Evolutionary conservation across 2,329 filamentous ascomycete genomes (phyloP), one percentile per base, ranked within the genome.

Genomic region (Aspergillus ochraceoroseus): DNA sequence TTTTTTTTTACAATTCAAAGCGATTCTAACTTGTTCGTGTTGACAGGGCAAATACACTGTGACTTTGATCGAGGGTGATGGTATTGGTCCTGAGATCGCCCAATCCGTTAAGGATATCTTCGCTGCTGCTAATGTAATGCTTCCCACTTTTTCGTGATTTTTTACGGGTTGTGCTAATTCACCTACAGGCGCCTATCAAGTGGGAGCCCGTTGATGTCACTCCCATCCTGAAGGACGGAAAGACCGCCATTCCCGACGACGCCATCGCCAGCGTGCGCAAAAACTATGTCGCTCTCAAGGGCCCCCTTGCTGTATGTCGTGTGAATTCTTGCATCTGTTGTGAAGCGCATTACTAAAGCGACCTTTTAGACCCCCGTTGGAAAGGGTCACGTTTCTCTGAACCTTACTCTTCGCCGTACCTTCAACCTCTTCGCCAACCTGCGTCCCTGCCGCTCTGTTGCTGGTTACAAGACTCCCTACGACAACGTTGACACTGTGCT

Each of bases 361-460:
- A 30, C 38, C 7, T 17, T 37, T 33, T 53, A 89, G 79, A 98
- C 92, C 3, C 92, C 92, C 52, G 81, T 98, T 62, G 92, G 94
- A 70, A 98, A 96, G 78, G 92, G 92, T 63, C 92, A 98, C 74
- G 90, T 98, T 67, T 96, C 92, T 44, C 86, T 98, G 57, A 98
- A 98, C 79, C 77, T 98, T 54, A 98, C 92, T 46, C 88, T 98
- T 61, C 90, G 92, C 66, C 85, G 92, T 65, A 98, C 94, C 51
- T 98, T 98, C 77, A 98, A 98, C 78, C 88, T 98, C 61, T 98
- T 98, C 71, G 94, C 92, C 74, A 98, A 98, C 76, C 79, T 98
- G 61, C 89, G 94, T 63, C 92, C 94, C 49, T 98, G 94, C 82
- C 86, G 88, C 65, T 95, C 88, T 52, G 88, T 98, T 56, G 86